Evolutionary conservation across 2,329 filamentous ascomycete genomes (phyloP).

Genomic region (Xylaria sp.): DNA sequence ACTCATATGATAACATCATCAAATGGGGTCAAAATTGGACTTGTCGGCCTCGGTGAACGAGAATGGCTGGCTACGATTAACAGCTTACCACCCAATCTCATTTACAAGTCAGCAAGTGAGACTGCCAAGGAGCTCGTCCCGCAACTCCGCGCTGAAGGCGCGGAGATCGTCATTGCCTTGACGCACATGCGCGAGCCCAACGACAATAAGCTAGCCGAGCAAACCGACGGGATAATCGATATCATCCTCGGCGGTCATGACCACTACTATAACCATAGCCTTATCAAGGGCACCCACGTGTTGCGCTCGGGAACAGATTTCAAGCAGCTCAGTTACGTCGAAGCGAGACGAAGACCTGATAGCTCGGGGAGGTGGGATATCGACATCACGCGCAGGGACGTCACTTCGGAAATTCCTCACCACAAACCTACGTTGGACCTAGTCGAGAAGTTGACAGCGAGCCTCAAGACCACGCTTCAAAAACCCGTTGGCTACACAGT

Average conservation of each 20-base stretch:
- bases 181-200: conserved; percentile 90
- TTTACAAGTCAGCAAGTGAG: conserved; percentile 78
- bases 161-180: conserved; percentile 81
- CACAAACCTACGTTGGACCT: conserved; percentile 65
- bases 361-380: conserved; percentile 70
- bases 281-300: conserved; percentile 81
- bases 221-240: conserved; percentile 76
- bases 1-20: conserved; percentile 79
- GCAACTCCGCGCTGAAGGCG: conserved; percentile 73
- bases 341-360: conserved; percentile 64
- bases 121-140: conserved; percentile 80
- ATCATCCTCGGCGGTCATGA: conserved; percentile 89
- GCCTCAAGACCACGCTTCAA: conserved; percentile 76
- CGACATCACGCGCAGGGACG: conserved; percentile 75
- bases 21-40: conserved; percentile 83
- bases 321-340: conserved; percentile 88
- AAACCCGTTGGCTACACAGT: conserved; percentile 85
- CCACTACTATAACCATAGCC: conserved; percentile 80
- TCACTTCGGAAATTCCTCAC: conserved; percentile 70
- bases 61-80: conserved; percentile 94
- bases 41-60: conserved; percentile 84
- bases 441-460: conserved; percentile 72
- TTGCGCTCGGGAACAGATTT: conserved; percentile 91
- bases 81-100: conserved; percentile 77
- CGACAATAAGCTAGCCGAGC: conserved; percentile 81